Evolutionary conservation across 768 basidiomycete species (phyloP).

Genomic region (Boletus eberwhitei): DNA sequence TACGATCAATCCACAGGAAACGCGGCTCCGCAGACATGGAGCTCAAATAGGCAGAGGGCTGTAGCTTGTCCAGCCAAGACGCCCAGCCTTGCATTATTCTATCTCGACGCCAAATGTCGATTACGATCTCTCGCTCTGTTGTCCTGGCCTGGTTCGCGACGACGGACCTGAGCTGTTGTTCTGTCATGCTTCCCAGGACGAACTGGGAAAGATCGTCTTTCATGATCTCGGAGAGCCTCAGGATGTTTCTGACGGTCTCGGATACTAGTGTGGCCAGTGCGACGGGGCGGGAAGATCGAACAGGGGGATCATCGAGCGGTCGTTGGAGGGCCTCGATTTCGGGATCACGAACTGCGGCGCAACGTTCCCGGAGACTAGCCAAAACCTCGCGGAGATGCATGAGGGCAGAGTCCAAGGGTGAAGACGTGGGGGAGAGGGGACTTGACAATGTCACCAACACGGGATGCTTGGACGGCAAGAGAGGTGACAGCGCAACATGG

Average conservation of each 20-base stretch:
- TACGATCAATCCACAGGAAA: constrained; percentile 45
- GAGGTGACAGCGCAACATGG: constrained; percentile 44
- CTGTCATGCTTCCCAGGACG: constrained; percentile 63
- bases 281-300: constrained; percentile 18
- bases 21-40: constrained; percentile 13
- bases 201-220: constrained; percentile 66
- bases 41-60: constrained; percentile 3
- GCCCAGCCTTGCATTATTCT: constrained; percentile 23
- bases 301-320: constrained; percentile 32
- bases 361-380: constrained; percentile 51
- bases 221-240: constrained; percentile 60
- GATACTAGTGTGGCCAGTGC: constrained; percentile 48
- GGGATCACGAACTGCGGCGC: constrained; percentile 63
- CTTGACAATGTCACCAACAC: constrained; percentile 51
- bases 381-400: constrained; percentile 54
- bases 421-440: constrained; percentile 64
- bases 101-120: constrained; percentile 46
- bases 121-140: constrained; percentile 52
- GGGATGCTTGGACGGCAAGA: constrained; percentile 56
- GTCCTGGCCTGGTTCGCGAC: constrained; percentile 51
- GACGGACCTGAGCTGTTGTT: constrained; percentile 50
- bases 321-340: constrained; percentile 45
- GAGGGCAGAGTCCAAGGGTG: constrained; percentile 59
- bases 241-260: constrained; percentile 44
- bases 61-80: constrained; percentile 20